A percentile compares a stretch with the other conserved stretches of the same genome.
These are phyloP conservation scores for Coffea canephora DNA, from an alignment of 257 asterid genomes.

Conservation along the genomic window DNA sequence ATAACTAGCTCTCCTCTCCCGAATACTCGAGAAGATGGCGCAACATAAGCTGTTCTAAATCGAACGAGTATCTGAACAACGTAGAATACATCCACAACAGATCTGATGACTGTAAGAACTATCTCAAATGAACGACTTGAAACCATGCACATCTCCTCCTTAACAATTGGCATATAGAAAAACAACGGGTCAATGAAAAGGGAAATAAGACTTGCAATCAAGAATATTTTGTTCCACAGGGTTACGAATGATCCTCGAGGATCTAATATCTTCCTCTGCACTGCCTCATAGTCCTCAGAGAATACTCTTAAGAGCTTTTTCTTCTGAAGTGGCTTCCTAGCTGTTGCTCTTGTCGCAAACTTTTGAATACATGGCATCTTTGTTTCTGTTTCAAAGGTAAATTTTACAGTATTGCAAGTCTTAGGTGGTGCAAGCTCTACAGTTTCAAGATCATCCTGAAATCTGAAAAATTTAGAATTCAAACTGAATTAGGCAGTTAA, in stretches of 20 bases:
- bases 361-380: conserved; percentile 3
- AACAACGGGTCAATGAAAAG: conserved; percentile 65
- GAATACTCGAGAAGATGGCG: conserved; percentile 69
- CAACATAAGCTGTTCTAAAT: conserved; percentile 61
- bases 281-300: conserved; percentile 55
- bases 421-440: conserved; percentile 14
- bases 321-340: conserved; percentile 23
- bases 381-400: conserved; percentile 3
- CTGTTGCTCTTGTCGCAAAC: conserved; percentile 12
- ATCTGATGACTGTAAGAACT: conserved; percentile 47
- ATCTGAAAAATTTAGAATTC: conserved; percentile 30
- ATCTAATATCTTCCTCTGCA: conserved; percentile 53
- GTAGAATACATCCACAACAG: conserved; percentile 46
- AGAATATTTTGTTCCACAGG: conserved; percentile 55
- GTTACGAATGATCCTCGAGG: conserved; percentile 52
- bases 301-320: conserved; percentile 60
- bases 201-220: conserved; percentile 48
- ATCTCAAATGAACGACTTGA: conserved; percentile 45
- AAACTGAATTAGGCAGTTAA: neutral
- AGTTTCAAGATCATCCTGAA: conserved; percentile 36
- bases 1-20: conserved; percentile 75
- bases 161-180: conserved; percentile 52
- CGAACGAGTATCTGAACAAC: conserved; percentile 45
- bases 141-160: conserved; percentile 48
- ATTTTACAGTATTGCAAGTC: neutral